Evolutionary conservation across 2,329 filamentous ascomycete genomes (phyloP).

Genomic region (Thermothelomyces thermophilus): DNA sequence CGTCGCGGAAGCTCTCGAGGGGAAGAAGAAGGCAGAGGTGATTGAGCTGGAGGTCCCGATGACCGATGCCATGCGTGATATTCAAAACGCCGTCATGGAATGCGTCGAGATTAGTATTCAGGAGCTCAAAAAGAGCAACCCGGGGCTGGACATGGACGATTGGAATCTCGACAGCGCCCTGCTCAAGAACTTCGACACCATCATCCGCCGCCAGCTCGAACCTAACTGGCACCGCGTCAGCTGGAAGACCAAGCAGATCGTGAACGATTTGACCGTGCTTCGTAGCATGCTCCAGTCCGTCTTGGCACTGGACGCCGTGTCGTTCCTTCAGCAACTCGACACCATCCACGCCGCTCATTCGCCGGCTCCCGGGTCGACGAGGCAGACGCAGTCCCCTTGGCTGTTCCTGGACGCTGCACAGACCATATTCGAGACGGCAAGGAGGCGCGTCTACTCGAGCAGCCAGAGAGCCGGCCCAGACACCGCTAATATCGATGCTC

Average conservation of each 20-base stretch:
- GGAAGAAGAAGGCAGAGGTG: slow-evolving; percentile 87
- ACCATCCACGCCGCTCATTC: slow-evolving; percentile 88
- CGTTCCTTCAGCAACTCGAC: slow-evolving; percentile 87
- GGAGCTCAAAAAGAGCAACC: slow-evolving; percentile 86
- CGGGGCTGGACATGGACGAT: slow-evolving; percentile 88
- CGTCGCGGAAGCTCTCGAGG: slow-evolving; percentile 83
- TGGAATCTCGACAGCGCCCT: slow-evolving; percentile 94
- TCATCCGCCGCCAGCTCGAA: slow-evolving; percentile 82
- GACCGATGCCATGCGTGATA: slow-evolving; percentile 88
- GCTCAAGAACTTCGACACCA: slow-evolving; percentile 84
- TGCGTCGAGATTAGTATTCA: slow-evolving; percentile 93
- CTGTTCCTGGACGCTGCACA: slow-evolving; percentile 92
- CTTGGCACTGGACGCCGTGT: slow-evolving; percentile 81
- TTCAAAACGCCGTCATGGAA: slow-evolving; percentile 90
- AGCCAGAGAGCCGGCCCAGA: slow-evolving; percentile 48
- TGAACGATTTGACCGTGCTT: slow-evolving; percentile 78
- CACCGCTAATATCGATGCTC: slow-evolving; percentile 47
- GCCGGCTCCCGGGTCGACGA: slow-evolving; percentile 77
- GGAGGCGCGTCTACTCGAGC: slow-evolving; percentile 76
- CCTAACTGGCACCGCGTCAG: slow-evolving; percentile 96
- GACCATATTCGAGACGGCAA: slow-evolving; percentile 86
- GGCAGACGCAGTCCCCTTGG: slow-evolving; percentile 90
- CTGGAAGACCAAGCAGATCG: slow-evolving; percentile 91
- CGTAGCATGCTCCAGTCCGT: slow-evolving; percentile 75
- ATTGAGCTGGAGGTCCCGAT: slow-evolving; percentile 95